A percentile compares a stretch with the other conserved stretches of the same genome.
Conservation (phyloP, 192 early-diverging fungal genomes). For the Podila minutissima region DNA sequence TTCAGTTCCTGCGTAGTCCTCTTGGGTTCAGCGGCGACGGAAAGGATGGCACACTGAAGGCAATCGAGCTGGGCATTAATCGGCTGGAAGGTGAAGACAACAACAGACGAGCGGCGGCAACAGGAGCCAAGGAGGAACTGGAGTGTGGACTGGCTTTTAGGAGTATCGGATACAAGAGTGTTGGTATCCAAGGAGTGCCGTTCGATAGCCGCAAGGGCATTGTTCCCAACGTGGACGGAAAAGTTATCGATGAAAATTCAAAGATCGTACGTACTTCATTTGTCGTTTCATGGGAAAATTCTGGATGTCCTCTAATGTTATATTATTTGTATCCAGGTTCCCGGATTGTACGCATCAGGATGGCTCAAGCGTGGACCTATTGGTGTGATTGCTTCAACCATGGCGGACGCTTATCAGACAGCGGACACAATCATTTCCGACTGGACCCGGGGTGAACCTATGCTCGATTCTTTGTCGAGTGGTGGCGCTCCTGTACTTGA, state of each 20-base stretch:
- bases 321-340: slow-evolving; percentile 36
- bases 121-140: slow-evolving; percentile 65
- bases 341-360: slow-evolving; percentile 88
- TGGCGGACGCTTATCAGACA: slow-evolving; percentile 94
- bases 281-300: slow-evolving; percentile 31
- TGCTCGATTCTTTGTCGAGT: slow-evolving; percentile 32
- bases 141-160: slow-evolving; percentile 76
- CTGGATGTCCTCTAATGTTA: not conserved
- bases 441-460: slow-evolving; percentile 54
- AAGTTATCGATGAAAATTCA: slow-evolving; percentile 61
- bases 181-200: slow-evolving; percentile 73
- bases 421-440: slow-evolving; percentile 79
- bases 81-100: slow-evolving; percentile 70
- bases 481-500: slow-evolving; percentile 31
- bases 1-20: slow-evolving; percentile 82
- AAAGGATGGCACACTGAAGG: slow-evolving; percentile 23
- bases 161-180: slow-evolving; percentile 90
- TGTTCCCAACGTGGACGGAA: slow-evolving; percentile 86
- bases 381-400: slow-evolving; percentile 94
- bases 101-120: slow-evolving; percentile 63
- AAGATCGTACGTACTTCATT: slow-evolving; percentile 23
- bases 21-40: slow-evolving; percentile 54
- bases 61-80: slow-evolving; percentile 73
- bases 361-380: slow-evolving; percentile 97
- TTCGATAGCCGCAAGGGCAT: slow-evolving; percentile 75